Percentiles rank a stretch among this genome's conserved stretches.
Conservation (phyloP, 225 moss, liverwort and hornwort species). For the Bryum argenteum region DNA sequence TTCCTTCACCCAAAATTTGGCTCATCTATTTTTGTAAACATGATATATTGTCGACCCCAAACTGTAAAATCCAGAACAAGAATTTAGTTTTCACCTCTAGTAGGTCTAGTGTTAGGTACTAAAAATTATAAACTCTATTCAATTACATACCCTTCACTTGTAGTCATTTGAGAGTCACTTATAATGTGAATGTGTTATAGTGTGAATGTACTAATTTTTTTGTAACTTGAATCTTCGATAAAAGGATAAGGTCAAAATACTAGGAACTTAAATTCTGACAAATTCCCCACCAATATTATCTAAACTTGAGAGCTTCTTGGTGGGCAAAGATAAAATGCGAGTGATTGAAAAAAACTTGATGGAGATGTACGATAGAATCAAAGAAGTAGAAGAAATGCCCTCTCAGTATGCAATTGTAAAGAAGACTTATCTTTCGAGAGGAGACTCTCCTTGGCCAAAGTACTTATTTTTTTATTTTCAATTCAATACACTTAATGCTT, state of each 20-base stretch:
- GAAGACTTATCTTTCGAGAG: slow-evolving; percentile 33
- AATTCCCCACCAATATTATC: background rate
- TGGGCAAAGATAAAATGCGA: slow-evolving; percentile 48
- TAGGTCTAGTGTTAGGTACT: too few relatives aligned
- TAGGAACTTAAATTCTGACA: background rate
- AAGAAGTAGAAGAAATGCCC: slow-evolving; percentile 34
- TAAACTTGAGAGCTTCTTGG: slow-evolving; percentile 1
- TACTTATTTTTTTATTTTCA: background rate
- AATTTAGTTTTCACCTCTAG: too few relatives aligned
- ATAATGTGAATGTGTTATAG: too few relatives aligned
- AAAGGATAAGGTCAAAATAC: too few relatives aligned
- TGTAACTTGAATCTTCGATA: too few relatives aligned
- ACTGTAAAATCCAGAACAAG: too few relatives aligned
- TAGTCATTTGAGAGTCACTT: too few relatives aligned
- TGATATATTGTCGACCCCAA: too few relatives aligned
- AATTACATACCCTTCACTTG: too few relatives aligned
- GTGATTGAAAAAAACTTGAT: slow-evolving; percentile 41
- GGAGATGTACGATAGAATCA: slow-evolving; percentile 39
- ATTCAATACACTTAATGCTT: background rate
- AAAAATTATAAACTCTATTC: fast-evolving
- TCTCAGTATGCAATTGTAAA: slow-evolving; percentile 31
- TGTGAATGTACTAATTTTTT: too few relatives aligned
- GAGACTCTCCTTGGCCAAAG: slow-evolving; percentile 44
- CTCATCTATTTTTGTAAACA: too few relatives aligned
- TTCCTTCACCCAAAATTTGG: too few relatives aligned